These are phyloP conservation scores for Argentina anserina DNA, from an alignment of 306 rosid species.

Conservation along the genomic window DNA sequence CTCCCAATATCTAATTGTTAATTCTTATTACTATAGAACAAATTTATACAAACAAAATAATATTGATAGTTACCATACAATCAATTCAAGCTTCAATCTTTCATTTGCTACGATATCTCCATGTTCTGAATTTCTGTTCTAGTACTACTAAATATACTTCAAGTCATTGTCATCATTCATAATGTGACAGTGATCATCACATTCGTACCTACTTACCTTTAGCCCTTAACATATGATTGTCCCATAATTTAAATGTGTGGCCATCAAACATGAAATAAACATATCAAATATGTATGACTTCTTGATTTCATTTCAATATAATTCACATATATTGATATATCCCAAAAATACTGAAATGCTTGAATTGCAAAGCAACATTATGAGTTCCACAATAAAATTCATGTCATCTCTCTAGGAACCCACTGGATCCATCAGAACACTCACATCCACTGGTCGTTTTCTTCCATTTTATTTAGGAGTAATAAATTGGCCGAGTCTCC, in stretches of 20 bases:
- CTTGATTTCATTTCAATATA: background rate
- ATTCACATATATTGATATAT: background rate
- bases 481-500: too few species aligned
- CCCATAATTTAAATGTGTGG: background rate
- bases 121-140: background rate
- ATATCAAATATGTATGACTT: background rate
- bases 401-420: background rate
- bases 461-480: background rate
- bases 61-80: background rate
- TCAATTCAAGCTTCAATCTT: background rate
- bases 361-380: too few species aligned
- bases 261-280: background rate
- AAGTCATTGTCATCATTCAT: background rate
- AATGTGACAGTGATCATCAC: background rate
- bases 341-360: background rate
- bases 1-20: background rate
- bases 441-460: background rate
- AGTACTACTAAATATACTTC: background rate
- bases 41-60: background rate
- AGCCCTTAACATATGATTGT: background rate
- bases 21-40: too few species aligned
- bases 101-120: background rate
- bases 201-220: background rate
- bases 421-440: too few species aligned
- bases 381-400: background rate